These are phyloP conservation scores for Lecanoromycetidae sp. DNA, from an alignment of 2,329 filamentous ascomycete genomes.

Conservation along the genomic window DNA sequence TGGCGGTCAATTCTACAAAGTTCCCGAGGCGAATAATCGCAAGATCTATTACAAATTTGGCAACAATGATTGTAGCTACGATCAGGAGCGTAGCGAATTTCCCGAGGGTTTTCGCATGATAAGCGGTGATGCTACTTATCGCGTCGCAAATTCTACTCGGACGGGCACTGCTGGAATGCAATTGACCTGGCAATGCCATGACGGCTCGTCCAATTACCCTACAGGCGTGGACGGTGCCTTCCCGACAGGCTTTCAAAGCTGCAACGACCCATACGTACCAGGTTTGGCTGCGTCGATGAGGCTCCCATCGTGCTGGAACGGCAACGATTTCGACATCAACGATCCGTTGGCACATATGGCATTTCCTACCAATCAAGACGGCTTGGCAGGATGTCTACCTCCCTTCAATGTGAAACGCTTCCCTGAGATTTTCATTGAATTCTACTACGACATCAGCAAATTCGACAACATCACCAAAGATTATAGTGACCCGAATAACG, in stretches of 20 bases:
- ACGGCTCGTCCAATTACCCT: conserved; percentile 19
- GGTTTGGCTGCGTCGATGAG: conserved; percentile 15
- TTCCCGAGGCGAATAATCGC: not conserved
- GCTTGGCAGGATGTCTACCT: conserved; percentile 6
- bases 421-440: conserved; percentile 13
- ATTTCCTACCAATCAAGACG: conserved; percentile 12
- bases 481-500: conserved; percentile 31
- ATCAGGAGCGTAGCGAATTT: conserved; percentile 57
- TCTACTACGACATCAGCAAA: conserved; percentile 34
- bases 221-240: too few relatives aligned
- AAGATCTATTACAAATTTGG: conserved; percentile 18
- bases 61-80: conserved; percentile 39
- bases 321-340: conserved; percentile 9
- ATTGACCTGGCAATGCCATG: conserved; percentile 31
- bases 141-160: conserved; percentile 41
- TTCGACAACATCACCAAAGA: conserved; percentile 58
- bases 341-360: conserved; percentile 15
- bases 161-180: conserved; percentile 46
- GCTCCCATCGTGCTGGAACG: conserved; percentile 18
- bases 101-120: conserved; percentile 61
- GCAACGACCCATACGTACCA: conserved; percentile 1
- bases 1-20: conserved; percentile 46
- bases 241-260: conserved; percentile 12
- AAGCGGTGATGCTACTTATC: conserved; percentile 49
- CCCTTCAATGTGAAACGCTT: conserved; percentile 7